Evolutionary conservation across 2,329 filamentous ascomycete genomes (phyloP), one percentile per base, ranked within the genome.

Genomic region (Trichophyton rubrum): DNA sequence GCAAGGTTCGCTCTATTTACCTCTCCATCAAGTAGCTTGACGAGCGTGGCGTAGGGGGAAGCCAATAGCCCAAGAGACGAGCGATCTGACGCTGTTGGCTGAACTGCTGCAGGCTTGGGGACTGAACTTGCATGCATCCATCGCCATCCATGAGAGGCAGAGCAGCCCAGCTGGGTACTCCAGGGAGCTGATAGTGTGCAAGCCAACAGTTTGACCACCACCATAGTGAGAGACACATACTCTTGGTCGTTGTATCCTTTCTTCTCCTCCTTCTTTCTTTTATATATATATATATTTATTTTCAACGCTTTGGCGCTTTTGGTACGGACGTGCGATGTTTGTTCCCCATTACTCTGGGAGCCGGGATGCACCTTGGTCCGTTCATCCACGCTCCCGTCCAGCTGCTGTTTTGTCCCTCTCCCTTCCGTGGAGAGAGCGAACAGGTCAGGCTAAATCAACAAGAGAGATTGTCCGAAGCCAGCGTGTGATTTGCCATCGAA

Each of bases 301-400:
- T 51, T 51, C 15, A 53, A 53, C 49, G 49, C 49, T 53, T 53
- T 53, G 49, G 49, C 49, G 30, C 45, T 38, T 43, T 43, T 24
- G 49, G 33, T 53, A 53, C 27, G 49, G 27, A 53, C 49, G 49
- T 20, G 22, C 49, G 27, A 53, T 53, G 49, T 53, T 53, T 53
- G 49, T 53, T 53, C 49, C 49, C 49, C 49, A 53, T 53, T 9
- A 6, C 47, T 30, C 40, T 53, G 49, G 49, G 49, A 53, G 13
- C 49, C 22, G 49, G 49, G 49, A 53, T 53, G 49, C 49, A 53
- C 27, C 55, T 57, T 22, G 55, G 33, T 57, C 55, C 55, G 38
- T 57, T 33, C 30, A 57, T 41, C 38, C 55, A 57, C 30, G 40
- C 55, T 38, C 55, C 55, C 22, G 53, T 15, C 53, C 27, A n/a